Base-by-base conservation (phyloP, 345 rosid species). In the Populus alba region DNA sequence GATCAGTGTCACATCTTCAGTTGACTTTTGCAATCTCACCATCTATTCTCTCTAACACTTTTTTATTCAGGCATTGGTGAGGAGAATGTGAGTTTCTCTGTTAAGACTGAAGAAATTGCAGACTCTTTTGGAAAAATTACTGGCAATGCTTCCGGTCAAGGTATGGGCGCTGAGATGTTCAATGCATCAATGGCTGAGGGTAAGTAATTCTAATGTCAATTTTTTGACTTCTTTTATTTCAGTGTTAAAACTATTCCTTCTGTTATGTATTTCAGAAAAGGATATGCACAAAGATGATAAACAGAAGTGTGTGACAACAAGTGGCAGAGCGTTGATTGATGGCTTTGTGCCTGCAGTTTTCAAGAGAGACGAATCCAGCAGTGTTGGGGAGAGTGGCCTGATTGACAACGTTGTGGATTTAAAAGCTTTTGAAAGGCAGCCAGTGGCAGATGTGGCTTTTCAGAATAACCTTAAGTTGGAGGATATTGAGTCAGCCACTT, bases 181-280 rank as follows among this genome's bases (percentile, higher is more conserved):
- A 27, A 70, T 62, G 31, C 22, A 20, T 68, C 80, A 43, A n/a
- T 71, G 67, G 70, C 70, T 66, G 70, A 80, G 66, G 82, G 87
- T 84, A 78, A 71, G 77, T 41, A 49, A 70, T 55, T 70, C 7
- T 51, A 51, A 49, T 47, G 45, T 69, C 38, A 15, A 66, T 70
- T 70, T 51, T 71, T 45, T 25, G 18, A 37, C 33, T 17, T 17
- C 7, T 61, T 37, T 71, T 55, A 74, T 45, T 37, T 33, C 61
- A 23, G 31, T 70, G 35, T 20, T 77, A 51, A 63, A 74, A 51
- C 27, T 25, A 68, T 22, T 39, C n/a, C 27, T 23, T 69, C 62
- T 66, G 4, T 51, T 73, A 27, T 75, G 57, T 22, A 70, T 79
- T 78, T 45, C 85, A 83, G 83, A 81, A 66, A 70, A 43, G 61